A percentile compares a stretch with the other conserved stretches of the same genome.
These are phyloP conservation scores for Multifurca ochricompacta DNA, from an alignment of 768 basidiomycete species.

Conservation along the genomic window DNA sequence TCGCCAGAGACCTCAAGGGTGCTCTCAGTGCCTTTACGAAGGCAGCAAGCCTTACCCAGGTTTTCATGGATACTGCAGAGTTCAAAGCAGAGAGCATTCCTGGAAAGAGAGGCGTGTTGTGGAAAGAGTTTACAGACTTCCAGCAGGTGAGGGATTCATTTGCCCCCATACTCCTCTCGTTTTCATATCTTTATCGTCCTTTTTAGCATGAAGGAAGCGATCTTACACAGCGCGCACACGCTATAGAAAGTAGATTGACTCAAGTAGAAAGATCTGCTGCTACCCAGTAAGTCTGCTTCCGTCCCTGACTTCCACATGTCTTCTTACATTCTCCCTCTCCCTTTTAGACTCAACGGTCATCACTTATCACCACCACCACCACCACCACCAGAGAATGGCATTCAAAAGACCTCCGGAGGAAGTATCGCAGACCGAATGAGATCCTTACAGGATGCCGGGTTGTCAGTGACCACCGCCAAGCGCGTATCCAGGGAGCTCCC, in stretches of 20 bases:
- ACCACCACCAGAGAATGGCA: constrained; percentile 10
- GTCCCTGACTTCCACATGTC: not conserved
- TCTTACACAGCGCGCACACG: constrained; percentile 35
- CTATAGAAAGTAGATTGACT: constrained; percentile 39
- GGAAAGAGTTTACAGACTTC: constrained; percentile 58
- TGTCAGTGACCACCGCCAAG: constrained; percentile 46
- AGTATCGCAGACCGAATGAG: constrained; percentile 78
- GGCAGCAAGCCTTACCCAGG: constrained; percentile 49
- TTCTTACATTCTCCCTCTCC: constrained; percentile 9
- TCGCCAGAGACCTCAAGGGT: constrained; percentile 49
- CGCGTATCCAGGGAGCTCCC: constrained; percentile 49
- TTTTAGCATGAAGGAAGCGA: constrained; percentile 33
- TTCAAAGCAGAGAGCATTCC: constrained; percentile 41
- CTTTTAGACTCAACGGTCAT: constrained; percentile 15
- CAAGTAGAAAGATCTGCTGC: constrained; percentile 36
- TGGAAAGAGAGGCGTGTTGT: constrained; percentile 46
- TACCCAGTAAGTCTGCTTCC: constrained; percentile 23
- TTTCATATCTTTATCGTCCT: not conserved
- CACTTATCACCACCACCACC: constrained; percentile 3
- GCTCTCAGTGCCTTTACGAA: constrained; percentile 55
- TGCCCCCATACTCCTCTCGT: constrained; percentile 7
- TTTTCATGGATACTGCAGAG: constrained; percentile 54
- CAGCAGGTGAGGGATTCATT: constrained; percentile 59
- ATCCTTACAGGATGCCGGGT: constrained; percentile 64
- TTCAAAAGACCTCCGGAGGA: constrained; percentile 39